phyloP scores from a whole-genome alignment of 2,329 filamentous ascomycete species.

The Aspergillus pseudoterreus region DNA sequence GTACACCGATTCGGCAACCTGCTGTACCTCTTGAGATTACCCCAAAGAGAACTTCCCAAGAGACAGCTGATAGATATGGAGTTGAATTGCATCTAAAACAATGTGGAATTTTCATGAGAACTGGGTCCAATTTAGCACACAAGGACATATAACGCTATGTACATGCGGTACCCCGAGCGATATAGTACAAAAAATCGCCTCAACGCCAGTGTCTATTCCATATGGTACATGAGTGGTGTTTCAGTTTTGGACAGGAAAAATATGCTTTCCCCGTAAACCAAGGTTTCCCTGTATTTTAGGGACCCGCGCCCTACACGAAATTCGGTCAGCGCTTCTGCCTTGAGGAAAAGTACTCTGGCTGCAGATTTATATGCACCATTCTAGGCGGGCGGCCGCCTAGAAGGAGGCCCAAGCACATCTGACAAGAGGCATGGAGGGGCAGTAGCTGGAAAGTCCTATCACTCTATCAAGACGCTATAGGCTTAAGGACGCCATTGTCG shows the following conservation, averaged over 20 bases:
- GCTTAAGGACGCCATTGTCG: slow-evolving; percentile 68
- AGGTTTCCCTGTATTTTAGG: too few relatives aligned
- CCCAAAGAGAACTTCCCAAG: too few relatives aligned
- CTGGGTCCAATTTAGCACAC: too few relatives aligned
- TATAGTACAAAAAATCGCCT: slow-evolving; percentile 3
- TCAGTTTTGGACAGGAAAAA: background rate
- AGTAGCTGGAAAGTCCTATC: background rate
- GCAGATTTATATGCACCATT: background rate
- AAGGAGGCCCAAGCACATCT: background rate
- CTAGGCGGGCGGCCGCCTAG: background rate
- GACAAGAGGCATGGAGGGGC: background rate
- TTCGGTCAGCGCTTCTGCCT: too few relatives aligned
- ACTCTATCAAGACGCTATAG: slow-evolving; percentile 41
- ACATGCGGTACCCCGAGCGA: background rate
- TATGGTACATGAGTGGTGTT: slow-evolving; percentile 9
- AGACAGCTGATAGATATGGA: too few relatives aligned
- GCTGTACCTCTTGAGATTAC: too few relatives aligned
- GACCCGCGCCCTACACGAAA: too few relatives aligned
- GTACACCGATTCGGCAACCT: too few relatives aligned
- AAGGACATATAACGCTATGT: background rate
- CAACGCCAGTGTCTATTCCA: slow-evolving; percentile 7
- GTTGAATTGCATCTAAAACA: too few relatives aligned
- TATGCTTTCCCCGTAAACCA: too few relatives aligned
- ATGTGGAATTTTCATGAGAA: too few relatives aligned
- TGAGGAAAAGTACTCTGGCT: too few relatives aligned